These are phyloP conservation scores for Phaeosphaeriaceae sp. DNA, from an alignment of 2,329 filamentous ascomycete species.

Conservation along the genomic window DNA sequence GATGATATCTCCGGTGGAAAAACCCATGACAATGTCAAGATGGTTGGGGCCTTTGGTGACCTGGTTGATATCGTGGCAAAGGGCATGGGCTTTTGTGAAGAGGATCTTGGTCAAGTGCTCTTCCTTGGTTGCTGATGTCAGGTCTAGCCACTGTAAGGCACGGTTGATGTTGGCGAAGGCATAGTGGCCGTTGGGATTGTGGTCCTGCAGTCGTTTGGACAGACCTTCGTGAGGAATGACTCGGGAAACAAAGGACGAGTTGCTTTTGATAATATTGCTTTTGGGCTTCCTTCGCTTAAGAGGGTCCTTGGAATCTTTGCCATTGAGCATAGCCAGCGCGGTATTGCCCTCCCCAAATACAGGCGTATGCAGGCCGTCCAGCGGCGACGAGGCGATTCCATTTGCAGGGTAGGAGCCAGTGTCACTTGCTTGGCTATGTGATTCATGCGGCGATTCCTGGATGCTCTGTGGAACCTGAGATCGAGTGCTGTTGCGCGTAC, in stretches of 20 bases:
- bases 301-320: conserved; percentile 70
- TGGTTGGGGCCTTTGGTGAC: conserved; percentile 80
- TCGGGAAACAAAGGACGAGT: conserved; percentile 96
- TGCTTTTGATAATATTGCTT: conserved; percentile 98
- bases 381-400: conserved; percentile 39
- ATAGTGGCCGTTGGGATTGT: conserved; percentile 78
- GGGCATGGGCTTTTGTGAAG: conserved; percentile 93
- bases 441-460: conserved; percentile 52
- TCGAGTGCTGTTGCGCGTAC: conserved; percentile 50
- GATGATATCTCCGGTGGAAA: conserved; percentile 94
- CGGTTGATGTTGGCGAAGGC: conserved; percentile 96
- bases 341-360: conserved; percentile 88
- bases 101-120: conserved; percentile 95
- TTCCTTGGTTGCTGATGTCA: conserved; percentile 77
- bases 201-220: conserved; percentile 79
- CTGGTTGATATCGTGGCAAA: conserved; percentile 91
- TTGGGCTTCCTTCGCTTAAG: conserved; percentile 89
- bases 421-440: conserved; percentile 54
- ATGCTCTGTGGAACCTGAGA: conserved; percentile 55
- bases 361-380: conserved; percentile 53
- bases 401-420: conserved; percentile 51
- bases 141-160: conserved; percentile 93
- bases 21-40: conserved; percentile 92
- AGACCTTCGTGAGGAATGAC: conserved; percentile 88
- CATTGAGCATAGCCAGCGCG: conserved; percentile 64